Evolutionary conservation across 345 rosid species (phyloP).

Genomic region (Populus alba): DNA sequence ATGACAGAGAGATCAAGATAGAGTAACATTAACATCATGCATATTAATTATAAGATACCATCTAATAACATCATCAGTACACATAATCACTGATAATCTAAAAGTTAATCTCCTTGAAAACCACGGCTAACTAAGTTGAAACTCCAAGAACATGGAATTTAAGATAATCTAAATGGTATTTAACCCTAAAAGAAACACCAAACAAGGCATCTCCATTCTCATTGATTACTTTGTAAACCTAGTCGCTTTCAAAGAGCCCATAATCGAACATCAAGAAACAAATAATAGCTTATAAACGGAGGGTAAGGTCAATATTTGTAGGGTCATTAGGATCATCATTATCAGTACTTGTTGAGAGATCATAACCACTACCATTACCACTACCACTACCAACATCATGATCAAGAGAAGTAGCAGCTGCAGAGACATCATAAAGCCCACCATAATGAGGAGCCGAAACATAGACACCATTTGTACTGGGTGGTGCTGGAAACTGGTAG

Average conservation of each 20-base stretch:
- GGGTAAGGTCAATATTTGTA: constrained; percentile 43
- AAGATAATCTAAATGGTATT: background rate
- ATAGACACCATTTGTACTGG: background rate
- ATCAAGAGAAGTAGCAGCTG: constrained; percentile 4
- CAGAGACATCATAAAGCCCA: background rate
- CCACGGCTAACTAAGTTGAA: too few species aligned
- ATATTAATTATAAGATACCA: background rate
- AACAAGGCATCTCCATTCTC: background rate
- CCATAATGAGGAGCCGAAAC: constrained; percentile 1
- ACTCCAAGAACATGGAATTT: background rate
- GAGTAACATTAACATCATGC: background rate
- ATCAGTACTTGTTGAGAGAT: background rate
- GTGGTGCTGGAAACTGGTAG: constrained; percentile 8
- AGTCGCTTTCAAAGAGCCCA: background rate
- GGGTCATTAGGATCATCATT: constrained; percentile 19
- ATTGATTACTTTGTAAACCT: background rate
- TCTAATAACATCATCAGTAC: background rate
- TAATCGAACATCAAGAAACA: background rate
- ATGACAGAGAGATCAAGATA: background rate
- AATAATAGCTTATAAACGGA: constrained; percentile 31
- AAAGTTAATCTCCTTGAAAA: too few species aligned
- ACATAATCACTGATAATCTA: too few species aligned
- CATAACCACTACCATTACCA: background rate
- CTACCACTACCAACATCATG: too few species aligned
- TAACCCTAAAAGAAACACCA: background rate